phyloP scores from a whole-genome alignment of 345 rosid genomes.

The Citrus inodora region DNA sequence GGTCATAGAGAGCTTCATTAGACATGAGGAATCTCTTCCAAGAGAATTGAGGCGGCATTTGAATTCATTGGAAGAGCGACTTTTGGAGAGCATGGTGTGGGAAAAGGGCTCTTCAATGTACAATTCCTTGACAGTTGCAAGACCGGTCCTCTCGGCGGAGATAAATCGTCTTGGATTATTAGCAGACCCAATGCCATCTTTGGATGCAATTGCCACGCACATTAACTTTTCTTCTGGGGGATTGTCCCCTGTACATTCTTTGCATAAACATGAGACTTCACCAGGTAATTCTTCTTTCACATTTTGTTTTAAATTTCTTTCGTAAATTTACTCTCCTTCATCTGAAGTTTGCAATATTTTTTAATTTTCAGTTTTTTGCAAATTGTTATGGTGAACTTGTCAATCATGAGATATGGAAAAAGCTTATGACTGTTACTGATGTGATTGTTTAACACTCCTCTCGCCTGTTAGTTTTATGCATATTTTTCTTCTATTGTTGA shows the following conservation, averaged over 20 bases:
- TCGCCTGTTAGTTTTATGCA: neutral
- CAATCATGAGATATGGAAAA: neutral
- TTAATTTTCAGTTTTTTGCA: neutral
- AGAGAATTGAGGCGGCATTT: conserved; percentile 95
- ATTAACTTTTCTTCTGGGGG: conserved; percentile 49
- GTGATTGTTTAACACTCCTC: neutral
- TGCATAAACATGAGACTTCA: conserved; percentile 53
- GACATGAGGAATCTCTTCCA: conserved; percentile 96
- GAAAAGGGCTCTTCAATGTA: conserved; percentile 96
- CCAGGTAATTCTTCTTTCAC: conserved; percentile 35
- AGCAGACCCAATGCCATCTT: conserved; percentile 86
- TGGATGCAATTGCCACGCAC: conserved; percentile 77
- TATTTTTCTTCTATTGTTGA: neutral
- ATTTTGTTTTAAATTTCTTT: neutral
- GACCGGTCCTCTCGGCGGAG: conserved; percentile 59
- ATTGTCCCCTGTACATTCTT: conserved; percentile 32
- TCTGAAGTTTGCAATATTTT: neutral
- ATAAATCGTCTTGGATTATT: conserved; percentile 64
- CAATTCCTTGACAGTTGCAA: conserved; percentile 89
- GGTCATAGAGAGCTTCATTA: conserved; percentile 95
- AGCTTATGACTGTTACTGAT: neutral
- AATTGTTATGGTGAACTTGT: neutral
- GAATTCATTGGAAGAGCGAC: conserved; percentile 92
- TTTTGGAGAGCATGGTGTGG: conserved; percentile 99
- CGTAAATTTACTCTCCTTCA: neutral